phyloP scores from a whole-genome alignment of 345 rosid genomes.

The Hypericum androsaemum region DNA sequence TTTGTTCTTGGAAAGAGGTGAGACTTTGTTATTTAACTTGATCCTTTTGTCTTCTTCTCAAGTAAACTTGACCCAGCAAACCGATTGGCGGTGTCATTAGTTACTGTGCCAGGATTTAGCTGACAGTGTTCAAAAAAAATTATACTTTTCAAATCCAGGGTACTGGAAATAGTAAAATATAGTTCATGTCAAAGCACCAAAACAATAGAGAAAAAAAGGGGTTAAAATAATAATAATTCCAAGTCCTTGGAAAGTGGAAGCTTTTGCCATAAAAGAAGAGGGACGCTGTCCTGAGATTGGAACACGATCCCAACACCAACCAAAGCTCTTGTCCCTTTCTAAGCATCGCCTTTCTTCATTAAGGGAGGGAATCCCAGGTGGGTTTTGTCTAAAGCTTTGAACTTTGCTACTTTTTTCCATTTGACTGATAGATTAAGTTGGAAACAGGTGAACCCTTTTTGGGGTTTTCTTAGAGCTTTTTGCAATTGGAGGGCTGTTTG shows the following conservation, averaged over 20 bases:
- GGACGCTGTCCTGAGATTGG: conserved; percentile 29
- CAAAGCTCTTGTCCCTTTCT: not conserved
- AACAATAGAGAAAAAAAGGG: conserved; percentile 3
- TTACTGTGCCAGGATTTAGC: too few species aligned
- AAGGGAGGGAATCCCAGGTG: conserved; percentile 21
- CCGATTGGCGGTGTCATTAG: too few species aligned
- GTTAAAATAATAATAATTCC: conserved; percentile 25
- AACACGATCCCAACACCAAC: not conserved
- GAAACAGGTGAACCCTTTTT: not conserved
- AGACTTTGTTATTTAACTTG: too few species aligned
- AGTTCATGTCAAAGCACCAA: conserved; percentile 33
- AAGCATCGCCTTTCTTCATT: not conserved
- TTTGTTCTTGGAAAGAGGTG: too few species aligned
- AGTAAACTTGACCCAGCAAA: too few species aligned
- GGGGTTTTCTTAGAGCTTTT: too few species aligned
- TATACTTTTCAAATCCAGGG: too few species aligned
- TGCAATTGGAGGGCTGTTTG: not conserved
- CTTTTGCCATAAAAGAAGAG: conserved; percentile 16
- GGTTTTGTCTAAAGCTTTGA: conserved; percentile 13
- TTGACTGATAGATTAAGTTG: not conserved
- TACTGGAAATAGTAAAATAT: conserved; percentile 9
- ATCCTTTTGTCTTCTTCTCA: too few species aligned
- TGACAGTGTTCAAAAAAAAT: too few species aligned
- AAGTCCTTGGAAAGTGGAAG: conserved; percentile 37
- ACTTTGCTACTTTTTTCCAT: conserved; percentile 7